Base-by-base conservation (phyloP, 768 basidiomycete genomes). In the Suillus fuscotomentosus region DNA sequence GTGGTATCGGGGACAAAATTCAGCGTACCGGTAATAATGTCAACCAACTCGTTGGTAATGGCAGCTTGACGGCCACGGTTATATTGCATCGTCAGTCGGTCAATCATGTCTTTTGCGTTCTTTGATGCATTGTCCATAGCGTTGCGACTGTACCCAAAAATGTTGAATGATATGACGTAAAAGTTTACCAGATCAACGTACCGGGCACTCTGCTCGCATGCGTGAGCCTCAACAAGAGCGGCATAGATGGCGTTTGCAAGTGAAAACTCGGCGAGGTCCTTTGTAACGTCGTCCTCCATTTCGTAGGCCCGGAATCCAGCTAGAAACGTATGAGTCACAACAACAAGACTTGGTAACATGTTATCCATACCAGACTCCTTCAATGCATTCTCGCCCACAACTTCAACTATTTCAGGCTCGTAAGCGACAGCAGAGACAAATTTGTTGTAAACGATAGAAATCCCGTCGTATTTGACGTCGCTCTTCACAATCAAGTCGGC, bases 121-220 rank as follows among this genome's bases (percentile, higher is more conserved):
- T 99, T 99, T 69, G 96, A 95, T 56, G 97, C 97, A 74, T 95
- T 99, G 87, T 99, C 97, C 97, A 99, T 99, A 73, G 97, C 97
- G 70, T 97, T 98, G 70, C 97, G 91, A 78, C 97, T 71, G 63
- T 63, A 24, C 48, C 27, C 47, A 9, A 10, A 15, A 45, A 10
- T 14, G 9, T 39, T 64, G 50, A 27, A 47, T 50, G 34, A 24
- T 9, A 38, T 39, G 57, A 66, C 45, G 66, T 31, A 14, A 1
- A 56, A 51, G 6, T 64, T 38, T 50, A 48, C 50, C 22, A 54
- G 56, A 65, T 8, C 3, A 42, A 80, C 74, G 42, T 78, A 94
- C 93, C 91, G 92, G 72, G 93, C 89, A 69, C 90, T 93, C 75
- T 90, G 91, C 79, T 98, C 97, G 72, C 96, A 95, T 60, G 97